These are phyloP conservation scores for Strigomonas galati DNA, from an alignment of 208 protist genomes.

Conservation along the genomic window DNA sequence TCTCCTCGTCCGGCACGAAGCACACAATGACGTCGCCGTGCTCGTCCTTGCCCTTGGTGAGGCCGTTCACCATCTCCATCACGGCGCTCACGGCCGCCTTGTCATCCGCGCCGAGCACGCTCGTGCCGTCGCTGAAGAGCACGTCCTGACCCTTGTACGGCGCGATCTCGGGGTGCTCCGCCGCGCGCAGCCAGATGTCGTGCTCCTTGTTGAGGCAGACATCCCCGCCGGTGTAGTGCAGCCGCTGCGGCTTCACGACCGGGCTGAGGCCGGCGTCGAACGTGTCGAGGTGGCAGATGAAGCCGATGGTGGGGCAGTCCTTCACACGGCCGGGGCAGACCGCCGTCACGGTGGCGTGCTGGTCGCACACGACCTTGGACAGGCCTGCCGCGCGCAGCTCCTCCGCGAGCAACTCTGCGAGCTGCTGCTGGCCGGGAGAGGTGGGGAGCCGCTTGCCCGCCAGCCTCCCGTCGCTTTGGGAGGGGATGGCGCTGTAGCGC, in stretches of 20 bases:
- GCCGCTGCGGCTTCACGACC: slow-evolving; percentile 62
- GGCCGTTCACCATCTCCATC: slow-evolving; percentile 73
- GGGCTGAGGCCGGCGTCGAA: slow-evolving; percentile 72
- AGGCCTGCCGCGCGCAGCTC: slow-evolving; percentile 50
- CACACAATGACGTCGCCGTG: slow-evolving; percentile 78
- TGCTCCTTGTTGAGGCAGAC: slow-evolving; percentile 73
- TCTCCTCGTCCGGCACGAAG: slow-evolving; percentile 86
- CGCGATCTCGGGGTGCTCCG: slow-evolving; percentile 67
- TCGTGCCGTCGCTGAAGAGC: slow-evolving; percentile 84
- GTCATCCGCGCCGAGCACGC: slow-evolving; percentile 84
- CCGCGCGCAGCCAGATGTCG: slow-evolving; percentile 53
- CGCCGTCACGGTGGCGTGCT: slow-evolving; percentile 74
- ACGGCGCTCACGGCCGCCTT: slow-evolving; percentile 77
- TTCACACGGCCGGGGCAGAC: slow-evolving; percentile 57
- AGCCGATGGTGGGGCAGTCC: slow-evolving; percentile 69
- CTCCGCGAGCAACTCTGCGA: slow-evolving; percentile 68
- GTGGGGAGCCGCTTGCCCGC: slow-evolving; percentile 61
- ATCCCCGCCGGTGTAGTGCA: slow-evolving; percentile 71
- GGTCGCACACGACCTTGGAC: slow-evolving; percentile 54
- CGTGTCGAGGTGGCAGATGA: slow-evolving; percentile 86
- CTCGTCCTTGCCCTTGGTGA: slow-evolving; percentile 35
- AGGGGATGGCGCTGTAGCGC: slow-evolving; percentile 75
- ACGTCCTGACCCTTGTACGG: slow-evolving; percentile 81
- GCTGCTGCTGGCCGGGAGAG: slow-evolving; percentile 74
- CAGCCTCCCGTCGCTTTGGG: slow-evolving; percentile 62